Evolutionary conservation across 345 rosid genomes (phyloP).

Genomic region (Lumnitzera racemosa): DNA sequence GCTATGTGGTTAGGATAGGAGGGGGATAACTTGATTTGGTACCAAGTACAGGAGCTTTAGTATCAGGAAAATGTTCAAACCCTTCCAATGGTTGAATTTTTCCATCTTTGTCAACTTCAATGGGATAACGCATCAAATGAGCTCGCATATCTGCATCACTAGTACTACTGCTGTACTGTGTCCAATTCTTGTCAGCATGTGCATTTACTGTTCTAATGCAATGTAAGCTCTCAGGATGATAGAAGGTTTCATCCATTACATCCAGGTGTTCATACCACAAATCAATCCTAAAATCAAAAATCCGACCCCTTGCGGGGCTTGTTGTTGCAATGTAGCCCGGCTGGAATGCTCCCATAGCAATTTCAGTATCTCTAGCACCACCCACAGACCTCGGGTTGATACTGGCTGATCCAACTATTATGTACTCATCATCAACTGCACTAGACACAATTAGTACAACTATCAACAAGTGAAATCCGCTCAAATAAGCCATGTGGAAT

Average conservation of each 20-base stretch:
- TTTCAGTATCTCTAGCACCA: slow-evolving; percentile 71
- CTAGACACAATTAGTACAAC: too few species aligned
- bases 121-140: slow-evolving; percentile 55
- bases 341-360: slow-evolving; percentile 81
- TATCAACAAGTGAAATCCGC: too few species aligned
- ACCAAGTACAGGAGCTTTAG: slow-evolving; percentile 51
- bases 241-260: slow-evolving; percentile 7
- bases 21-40: slow-evolving; percentile 35
- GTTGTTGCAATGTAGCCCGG: slow-evolving; percentile 36
- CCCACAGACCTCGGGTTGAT: slow-evolving; percentile 85
- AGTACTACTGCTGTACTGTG: slow-evolving; percentile 18
- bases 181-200: slow-evolving; percentile 39
- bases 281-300: slow-evolving; percentile 46
- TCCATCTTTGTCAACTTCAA: slow-evolving; percentile 34
- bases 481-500: too few species aligned
- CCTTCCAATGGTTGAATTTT: slow-evolving; percentile 31
- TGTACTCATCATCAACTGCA: slow-evolving; percentile 83
- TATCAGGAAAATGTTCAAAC: slow-evolving; percentile 44
- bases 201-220: slow-evolving; percentile 31
- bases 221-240: slow-evolving; percentile 25
- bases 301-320: slow-evolving; percentile 35
- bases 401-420: slow-evolving; percentile 79
- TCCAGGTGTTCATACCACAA: slow-evolving; percentile 59
- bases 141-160: slow-evolving; percentile 25
- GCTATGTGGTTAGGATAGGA: slow-evolving; percentile 50